These are phyloP conservation scores for Sphaerulina vaccinii DNA, from an alignment of 2,329 filamentous ascomycete species.

Conservation along the genomic window DNA sequence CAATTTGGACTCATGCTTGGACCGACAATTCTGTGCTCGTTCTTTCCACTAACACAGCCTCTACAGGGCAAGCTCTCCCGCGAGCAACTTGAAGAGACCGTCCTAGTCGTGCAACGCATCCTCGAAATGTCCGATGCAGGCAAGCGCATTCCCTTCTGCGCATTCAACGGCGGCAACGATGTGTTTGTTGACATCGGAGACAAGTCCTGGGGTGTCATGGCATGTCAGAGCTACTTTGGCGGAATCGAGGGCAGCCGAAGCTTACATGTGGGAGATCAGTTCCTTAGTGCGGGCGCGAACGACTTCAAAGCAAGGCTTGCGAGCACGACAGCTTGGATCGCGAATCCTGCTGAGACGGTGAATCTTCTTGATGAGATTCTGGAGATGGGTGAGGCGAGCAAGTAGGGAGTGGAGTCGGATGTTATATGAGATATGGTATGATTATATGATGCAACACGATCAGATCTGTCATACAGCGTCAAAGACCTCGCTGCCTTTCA, in stretches of 20 bases:
- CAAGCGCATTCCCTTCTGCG: slow-evolving; percentile 78
- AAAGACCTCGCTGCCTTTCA: neutral
- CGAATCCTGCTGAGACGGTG: slow-evolving; percentile 86
- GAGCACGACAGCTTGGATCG: slow-evolving; percentile 96
- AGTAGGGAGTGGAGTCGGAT: neutral
- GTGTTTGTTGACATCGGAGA: slow-evolving; percentile 99
- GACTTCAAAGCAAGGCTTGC: slow-evolving; percentile 95
- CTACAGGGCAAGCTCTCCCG: slow-evolving; percentile 57
- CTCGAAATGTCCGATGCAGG: slow-evolving; percentile 77
- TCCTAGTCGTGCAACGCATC: slow-evolving; percentile 88
- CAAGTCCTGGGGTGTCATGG: slow-evolving; percentile 91
- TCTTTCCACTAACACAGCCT: neutral
- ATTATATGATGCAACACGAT: neutral
- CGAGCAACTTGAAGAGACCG: slow-evolving; percentile 92
- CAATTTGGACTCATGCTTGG: too few species aligned
- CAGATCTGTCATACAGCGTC: neutral
- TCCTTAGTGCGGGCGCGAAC: slow-evolving; percentile 90
- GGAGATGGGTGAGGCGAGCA: slow-evolving; percentile 14
- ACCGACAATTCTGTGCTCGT: too few species aligned
- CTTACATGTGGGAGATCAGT: slow-evolving; percentile 93
- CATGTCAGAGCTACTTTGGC: slow-evolving; percentile 88
- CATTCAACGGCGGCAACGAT: slow-evolving; percentile 96
- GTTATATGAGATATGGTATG: neutral
- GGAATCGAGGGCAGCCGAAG: slow-evolving; percentile 73
- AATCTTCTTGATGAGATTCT: slow-evolving; percentile 80